phyloP scores from a whole-genome alignment of 495 filamentous ascomycete species.

The Aspergillus funiculosus region DNA sequence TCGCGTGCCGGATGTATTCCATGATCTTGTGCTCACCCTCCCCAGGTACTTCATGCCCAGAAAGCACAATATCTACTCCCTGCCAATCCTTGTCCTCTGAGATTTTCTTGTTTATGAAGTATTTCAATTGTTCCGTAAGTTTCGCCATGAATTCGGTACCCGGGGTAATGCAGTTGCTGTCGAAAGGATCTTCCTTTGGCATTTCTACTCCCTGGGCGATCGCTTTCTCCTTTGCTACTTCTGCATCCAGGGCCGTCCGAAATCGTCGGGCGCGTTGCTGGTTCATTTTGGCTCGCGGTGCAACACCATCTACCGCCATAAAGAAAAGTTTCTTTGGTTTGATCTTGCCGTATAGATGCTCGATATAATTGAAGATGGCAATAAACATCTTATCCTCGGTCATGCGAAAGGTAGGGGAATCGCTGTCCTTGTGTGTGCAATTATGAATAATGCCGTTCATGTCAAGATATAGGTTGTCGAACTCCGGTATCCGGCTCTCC shows the following conservation, averaged over 20 bases:
- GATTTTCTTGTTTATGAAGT: conserved; percentile 98
- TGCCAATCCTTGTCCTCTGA: conserved; percentile 98
- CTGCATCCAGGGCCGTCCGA: conserved; percentile 86
- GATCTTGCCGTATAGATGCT: conserved; percentile 97
- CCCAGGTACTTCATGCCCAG: conserved; percentile 97
- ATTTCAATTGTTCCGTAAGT: conserved; percentile 88
- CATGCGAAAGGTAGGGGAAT: conserved; percentile 85
- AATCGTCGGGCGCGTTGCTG: conserved; percentile 96
- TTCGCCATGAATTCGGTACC: conserved; percentile 98
- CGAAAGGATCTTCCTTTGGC: conserved; percentile 92
- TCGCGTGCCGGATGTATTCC: conserved; percentile 97
- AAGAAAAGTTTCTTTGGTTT: conserved; percentile 98
- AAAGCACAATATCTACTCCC: conserved; percentile 88
- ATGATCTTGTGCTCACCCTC: conserved; percentile 99
- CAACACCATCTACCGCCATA: conserved; percentile 98
- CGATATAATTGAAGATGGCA: conserved; percentile 99
- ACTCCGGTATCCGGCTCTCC: conserved; percentile 98
- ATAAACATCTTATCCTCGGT: conserved; percentile 99
- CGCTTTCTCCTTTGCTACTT: conserved; percentile 83
- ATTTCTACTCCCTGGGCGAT: conserved; percentile 81
- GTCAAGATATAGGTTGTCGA: conserved; percentile 95
- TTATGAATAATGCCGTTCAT: conserved; percentile 99
- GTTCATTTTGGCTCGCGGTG: conserved; percentile 99
- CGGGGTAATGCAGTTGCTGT: conserved; percentile 98
- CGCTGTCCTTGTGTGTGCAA: conserved; percentile 94